Evolutionary conservation across 2,329 filamentous ascomycete genomes (phyloP).

Genomic region (Aspergillus luchuensis): DNA sequence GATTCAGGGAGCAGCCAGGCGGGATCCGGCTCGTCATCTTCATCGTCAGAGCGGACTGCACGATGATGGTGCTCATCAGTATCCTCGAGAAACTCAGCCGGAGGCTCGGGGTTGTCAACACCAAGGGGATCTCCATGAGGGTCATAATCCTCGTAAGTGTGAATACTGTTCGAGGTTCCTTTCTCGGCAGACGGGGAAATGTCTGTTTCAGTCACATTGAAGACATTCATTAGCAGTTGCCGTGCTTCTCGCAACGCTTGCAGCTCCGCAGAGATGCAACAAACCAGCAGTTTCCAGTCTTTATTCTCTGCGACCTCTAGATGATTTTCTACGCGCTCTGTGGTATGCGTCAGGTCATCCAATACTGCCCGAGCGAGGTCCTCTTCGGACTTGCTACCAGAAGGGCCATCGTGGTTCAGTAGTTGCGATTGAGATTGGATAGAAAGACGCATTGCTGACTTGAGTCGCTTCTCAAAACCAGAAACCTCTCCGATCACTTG

Average conservation of each 20-base stretch:
- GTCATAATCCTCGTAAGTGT: conserved; percentile 11
- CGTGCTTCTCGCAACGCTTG: conserved; percentile 53
- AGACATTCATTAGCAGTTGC: conserved; percentile 37
- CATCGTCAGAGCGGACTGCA: conserved; percentile 36
- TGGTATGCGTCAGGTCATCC: conserved; percentile 50
- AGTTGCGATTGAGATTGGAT: conserved; percentile 28
- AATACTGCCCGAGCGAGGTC: conserved; percentile 38
- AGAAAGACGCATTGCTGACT: conserved; percentile 35
- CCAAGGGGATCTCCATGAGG: conserved; percentile 23
- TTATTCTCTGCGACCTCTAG: conserved; percentile 54
- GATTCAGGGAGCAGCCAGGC: conserved; percentile 44
- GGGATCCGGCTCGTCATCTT: conserved; percentile 49
- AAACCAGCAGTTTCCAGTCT: conserved; percentile 63
- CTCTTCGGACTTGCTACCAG: conserved; percentile 22
- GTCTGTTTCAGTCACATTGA: conserved; percentile 31
- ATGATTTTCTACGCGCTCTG: conserved; percentile 51
- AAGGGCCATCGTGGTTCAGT: conserved; percentile 14
- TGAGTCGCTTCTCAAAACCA: conserved; percentile 50
- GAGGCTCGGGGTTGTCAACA: conserved; percentile 38
- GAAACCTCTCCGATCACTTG: conserved; percentile 55
- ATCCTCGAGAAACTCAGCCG: conserved; percentile 40
- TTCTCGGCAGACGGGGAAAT: conserved; percentile 12
- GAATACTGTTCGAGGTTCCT: conserved; percentile 7
- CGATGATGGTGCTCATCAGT: conserved; percentile 24
- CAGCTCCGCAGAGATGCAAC: conserved; percentile 63